These are phyloP conservation scores for Syncephalastrum racemosum DNA, from an alignment of 371 early-diverging fungal species.

Conservation along the genomic window DNA sequence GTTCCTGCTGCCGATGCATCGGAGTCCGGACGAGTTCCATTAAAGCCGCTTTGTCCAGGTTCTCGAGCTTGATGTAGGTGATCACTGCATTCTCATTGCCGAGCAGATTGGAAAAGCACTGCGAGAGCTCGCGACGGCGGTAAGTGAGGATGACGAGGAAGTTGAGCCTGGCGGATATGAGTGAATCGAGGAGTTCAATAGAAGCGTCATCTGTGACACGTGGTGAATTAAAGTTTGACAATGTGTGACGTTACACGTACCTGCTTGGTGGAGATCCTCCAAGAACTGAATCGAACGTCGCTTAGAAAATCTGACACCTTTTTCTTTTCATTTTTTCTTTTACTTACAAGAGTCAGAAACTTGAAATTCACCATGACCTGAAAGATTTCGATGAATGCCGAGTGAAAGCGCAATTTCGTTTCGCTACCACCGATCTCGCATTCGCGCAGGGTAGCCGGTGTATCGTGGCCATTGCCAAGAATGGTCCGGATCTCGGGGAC, in stretches of 20 bases:
- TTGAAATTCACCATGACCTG: constrained; percentile 47
- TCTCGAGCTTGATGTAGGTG: constrained; percentile 36
- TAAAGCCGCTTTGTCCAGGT: constrained; percentile 33
- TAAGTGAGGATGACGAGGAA: constrained; percentile 44
- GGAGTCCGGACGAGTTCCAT: constrained; percentile 41
- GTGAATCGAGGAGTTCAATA: constrained; percentile 40
- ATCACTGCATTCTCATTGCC: constrained; percentile 32
- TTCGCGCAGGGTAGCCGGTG: constrained; percentile 9
- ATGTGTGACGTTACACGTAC: constrained; percentile 22
- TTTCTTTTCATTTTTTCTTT: not conserved
- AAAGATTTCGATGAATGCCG: constrained; percentile 47
- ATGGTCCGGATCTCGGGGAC: constrained; percentile 39
- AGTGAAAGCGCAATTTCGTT: constrained; percentile 43
- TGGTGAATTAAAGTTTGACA: constrained; percentile 5
- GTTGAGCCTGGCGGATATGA: constrained; percentile 39
- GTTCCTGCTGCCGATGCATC: constrained; percentile 43
- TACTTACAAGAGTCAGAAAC: constrained; percentile 47
- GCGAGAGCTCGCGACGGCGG: constrained; percentile 27
- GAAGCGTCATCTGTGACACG: constrained; percentile 41
- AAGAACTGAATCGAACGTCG: constrained; percentile 31
- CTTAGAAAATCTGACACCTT: constrained; percentile 5
- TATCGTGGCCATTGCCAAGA: constrained; percentile 16
- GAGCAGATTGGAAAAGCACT: constrained; percentile 19
- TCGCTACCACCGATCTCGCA: constrained; percentile 40
- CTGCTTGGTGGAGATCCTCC: constrained; percentile 56